Evolutionary conservation across 2,329 filamentous ascomycete genomes (phyloP).

Genomic region (Leptographium procerum): DNA sequence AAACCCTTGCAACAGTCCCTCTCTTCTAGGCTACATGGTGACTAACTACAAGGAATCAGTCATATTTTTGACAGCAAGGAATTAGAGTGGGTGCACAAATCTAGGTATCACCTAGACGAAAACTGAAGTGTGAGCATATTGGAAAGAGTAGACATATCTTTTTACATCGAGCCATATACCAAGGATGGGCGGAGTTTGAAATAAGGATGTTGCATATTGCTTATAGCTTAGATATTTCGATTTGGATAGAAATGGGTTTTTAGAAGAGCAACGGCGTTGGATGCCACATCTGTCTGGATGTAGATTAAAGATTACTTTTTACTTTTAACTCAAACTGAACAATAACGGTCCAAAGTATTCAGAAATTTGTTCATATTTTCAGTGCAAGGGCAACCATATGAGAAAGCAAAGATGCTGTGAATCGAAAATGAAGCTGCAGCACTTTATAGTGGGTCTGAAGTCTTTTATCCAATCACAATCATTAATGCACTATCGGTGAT

Average conservation of each 20-base stretch:
- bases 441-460: neutral
- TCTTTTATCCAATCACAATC: neutral
- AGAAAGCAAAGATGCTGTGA: too few species aligned
- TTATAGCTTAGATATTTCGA: neutral
- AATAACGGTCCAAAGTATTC: too few species aligned
- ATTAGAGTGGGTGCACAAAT: constrained; percentile 13
- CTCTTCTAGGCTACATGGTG: neutral
- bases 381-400: too few species aligned
- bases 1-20: neutral
- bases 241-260: neutral
- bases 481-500: neutral
- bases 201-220: neutral
- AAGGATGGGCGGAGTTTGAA: neutral
- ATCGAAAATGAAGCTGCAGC: neutral
- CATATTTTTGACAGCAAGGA: constrained; percentile 11
- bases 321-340: too few species aligned
- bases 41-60: constrained; percentile 2
- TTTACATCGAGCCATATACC: neutral
- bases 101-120: neutral
- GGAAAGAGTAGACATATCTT: neutral
- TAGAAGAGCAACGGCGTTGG: neutral
- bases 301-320: neutral
- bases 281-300: too few species aligned
- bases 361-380: too few species aligned
- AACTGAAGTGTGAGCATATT: neutral